Evolutionary conservation across 2,329 filamentous ascomycete species (phyloP).

Genomic region (Fonsecaea multimorphosa): DNA sequence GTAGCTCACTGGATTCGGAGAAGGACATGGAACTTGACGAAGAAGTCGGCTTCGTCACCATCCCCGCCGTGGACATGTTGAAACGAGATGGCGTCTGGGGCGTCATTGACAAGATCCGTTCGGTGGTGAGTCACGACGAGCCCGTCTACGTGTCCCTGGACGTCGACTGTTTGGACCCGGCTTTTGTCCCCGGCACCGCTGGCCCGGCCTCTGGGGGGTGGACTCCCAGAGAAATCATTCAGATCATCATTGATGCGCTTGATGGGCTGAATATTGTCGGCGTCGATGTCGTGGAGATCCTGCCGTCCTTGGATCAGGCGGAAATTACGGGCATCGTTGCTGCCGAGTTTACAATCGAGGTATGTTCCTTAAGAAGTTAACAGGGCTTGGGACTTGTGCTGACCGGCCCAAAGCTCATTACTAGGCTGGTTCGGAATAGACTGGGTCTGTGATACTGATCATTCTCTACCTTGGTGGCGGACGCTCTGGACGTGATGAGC

Average conservation of each 20-base stretch:
- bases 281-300: conserved; percentile 28
- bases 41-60: conserved; percentile 20
- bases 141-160: conserved; percentile 29
- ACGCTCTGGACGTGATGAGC: background rate
- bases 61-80: conserved; percentile 24
- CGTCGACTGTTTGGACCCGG: conserved; percentile 24
- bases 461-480: background rate
- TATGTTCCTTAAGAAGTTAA: conserved; percentile 4
- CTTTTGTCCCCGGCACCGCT: conserved; percentile 22
- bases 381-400: background rate
- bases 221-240: conserved; percentile 25
- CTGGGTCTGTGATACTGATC: conserved; percentile 2
- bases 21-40: conserved; percentile 20
- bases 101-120: conserved; percentile 25
- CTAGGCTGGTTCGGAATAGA: conserved; percentile 22
- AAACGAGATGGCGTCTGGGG: conserved; percentile 17
- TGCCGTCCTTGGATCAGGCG: conserved; percentile 19
- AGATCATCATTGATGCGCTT: conserved; percentile 26
- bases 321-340: conserved; percentile 29
- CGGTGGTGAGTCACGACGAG: conserved; percentile 4
- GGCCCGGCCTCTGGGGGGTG: conserved; percentile 26
- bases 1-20: conserved; percentile 14
- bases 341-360: conserved; percentile 28
- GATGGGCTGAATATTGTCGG: conserved; percentile 28
- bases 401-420: conserved; percentile 14